Conservation (phyloP, 768 basidiomycete genomes). For the Mycena pura region DNA sequence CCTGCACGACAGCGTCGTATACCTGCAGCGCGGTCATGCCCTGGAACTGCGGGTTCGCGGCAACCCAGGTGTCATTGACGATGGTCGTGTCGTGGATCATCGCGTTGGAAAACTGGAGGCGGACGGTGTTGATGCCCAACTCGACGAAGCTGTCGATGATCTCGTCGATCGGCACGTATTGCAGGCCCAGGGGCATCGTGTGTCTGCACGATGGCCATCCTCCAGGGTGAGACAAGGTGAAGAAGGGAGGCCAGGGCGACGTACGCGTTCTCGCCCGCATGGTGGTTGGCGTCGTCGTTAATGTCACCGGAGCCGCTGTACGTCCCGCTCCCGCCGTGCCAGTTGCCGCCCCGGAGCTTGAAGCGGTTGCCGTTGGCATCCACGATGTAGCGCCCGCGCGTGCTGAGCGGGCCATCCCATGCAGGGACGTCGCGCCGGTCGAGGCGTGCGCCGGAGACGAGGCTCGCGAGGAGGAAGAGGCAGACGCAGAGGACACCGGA, state of each 20-base stretch:
- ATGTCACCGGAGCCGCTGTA: conserved; percentile 19
- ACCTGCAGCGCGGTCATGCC: conserved; percentile 23
- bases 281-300: conserved; percentile 21
- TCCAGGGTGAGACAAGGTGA: no score
- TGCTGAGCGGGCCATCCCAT: conserved; percentile 18
- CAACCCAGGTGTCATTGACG: conserved; percentile 17
- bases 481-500: no score
- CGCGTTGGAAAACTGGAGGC: conserved; percentile 21
- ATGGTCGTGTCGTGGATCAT: conserved; percentile 22
- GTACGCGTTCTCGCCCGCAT: conserved; percentile 14
- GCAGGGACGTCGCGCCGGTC: not conserved
- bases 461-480: not conserved
- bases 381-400: conserved; percentile 20
- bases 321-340: conserved; percentile 23
- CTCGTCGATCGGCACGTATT: conserved; percentile 27
- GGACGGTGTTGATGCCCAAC: conserved; percentile 20
- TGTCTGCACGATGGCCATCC: conserved; percentile 5
- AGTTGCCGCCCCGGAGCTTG: conserved; percentile 12
- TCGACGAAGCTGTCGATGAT: conserved; percentile 26
- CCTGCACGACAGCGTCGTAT: conserved; percentile 22
- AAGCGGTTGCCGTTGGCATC: conserved; percentile 20
- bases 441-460: not conserved
- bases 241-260: not conserved
- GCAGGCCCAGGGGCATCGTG: conserved; percentile 25
- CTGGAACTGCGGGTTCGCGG: conserved; percentile 27